phyloP scores from a whole-genome alignment of 805 yeast species.

The Ogataea paraovalis region DNA sequence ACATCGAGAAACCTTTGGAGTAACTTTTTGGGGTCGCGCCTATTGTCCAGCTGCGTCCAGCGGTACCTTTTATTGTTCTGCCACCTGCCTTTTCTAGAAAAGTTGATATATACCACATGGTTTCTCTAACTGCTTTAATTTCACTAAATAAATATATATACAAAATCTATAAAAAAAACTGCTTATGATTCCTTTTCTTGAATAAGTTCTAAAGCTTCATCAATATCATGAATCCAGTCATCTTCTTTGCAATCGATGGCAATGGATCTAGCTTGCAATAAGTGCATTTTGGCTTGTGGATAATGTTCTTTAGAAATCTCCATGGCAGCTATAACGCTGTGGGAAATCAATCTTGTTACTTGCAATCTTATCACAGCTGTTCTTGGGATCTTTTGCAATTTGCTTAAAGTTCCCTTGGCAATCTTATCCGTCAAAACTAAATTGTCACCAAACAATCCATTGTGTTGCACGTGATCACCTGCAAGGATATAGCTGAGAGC shows the following conservation, averaged over 20 bases:
- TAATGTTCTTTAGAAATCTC: slow-evolving; percentile 7
- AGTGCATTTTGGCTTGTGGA: slow-evolving; percentile 11
- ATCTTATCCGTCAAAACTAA: neutral
- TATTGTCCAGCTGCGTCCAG: too few species aligned
- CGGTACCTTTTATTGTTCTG: too few species aligned
- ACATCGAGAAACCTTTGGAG: too few species aligned
- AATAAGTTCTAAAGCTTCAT: neutral
- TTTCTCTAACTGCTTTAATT: too few species aligned
- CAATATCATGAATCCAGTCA: slow-evolving; percentile 16
- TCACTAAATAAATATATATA: neutral
- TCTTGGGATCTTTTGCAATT: slow-evolving; percentile 9
- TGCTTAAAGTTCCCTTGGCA: neutral
- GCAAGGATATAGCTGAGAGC: slow-evolving; percentile 1
- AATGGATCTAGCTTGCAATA: slow-evolving; percentile 15
- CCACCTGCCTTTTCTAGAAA: too few species aligned
- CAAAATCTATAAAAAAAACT: neutral
- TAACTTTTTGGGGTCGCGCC: too few species aligned
- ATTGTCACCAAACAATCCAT: neutral
- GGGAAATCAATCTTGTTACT: slow-evolving; percentile 15
- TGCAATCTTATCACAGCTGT: slow-evolving; percentile 13
- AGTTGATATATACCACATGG: too few species aligned
- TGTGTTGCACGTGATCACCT: neutral
- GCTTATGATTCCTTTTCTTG: neutral
- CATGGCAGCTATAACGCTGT: slow-evolving; percentile 17
- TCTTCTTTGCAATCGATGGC: slow-evolving; percentile 16